Evolutionary conservation across 306 rosid species (phyloP).

Genomic region (Trichosanthes cucumerina): DNA sequence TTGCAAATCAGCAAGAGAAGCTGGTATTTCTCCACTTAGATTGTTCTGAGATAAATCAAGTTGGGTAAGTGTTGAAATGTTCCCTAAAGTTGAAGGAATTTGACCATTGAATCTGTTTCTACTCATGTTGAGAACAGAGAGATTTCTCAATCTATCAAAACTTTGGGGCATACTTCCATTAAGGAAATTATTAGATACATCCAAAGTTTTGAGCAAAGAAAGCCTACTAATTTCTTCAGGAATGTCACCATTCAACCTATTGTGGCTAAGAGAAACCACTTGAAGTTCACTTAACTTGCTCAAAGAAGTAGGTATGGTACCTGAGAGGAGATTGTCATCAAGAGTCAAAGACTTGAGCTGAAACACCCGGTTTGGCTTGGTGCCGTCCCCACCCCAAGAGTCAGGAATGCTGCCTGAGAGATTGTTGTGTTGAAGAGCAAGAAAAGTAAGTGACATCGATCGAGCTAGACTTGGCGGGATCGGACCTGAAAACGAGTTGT

Average conservation of each 20-base stretch:
- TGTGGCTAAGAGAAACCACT: constrained; percentile 42
- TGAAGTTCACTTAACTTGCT: constrained; percentile 27
- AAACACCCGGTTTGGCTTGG: constrained; percentile 18
- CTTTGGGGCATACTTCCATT: constrained; percentile 47
- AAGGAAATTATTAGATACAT: constrained; percentile 42
- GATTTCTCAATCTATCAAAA: constrained; percentile 38
- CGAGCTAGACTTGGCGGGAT: constrained; percentile 36
- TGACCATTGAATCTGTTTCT: constrained; percentile 47
- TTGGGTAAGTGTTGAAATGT: constrained; percentile 43
- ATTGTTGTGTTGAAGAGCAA: constrained; percentile 57
- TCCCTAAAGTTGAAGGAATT: constrained; percentile 51
- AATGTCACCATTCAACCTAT: constrained; percentile 36
- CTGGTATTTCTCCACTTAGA: constrained; percentile 61
- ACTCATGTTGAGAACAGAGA: constrained; percentile 45
- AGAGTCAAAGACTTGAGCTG: constrained; percentile 36
- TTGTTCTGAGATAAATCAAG: constrained; percentile 71
- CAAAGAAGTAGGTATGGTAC: constrained; percentile 52
- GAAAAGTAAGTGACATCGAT: constrained; percentile 39
- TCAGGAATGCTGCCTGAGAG: constrained; percentile 54
- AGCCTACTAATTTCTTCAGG: constrained; percentile 49
- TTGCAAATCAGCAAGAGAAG: constrained; percentile 30
- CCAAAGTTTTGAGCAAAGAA: constrained; percentile 35
- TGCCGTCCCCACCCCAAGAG: constrained; percentile 31
- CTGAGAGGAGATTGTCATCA: constrained; percentile 48
- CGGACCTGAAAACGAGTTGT: constrained; percentile 55